Base-by-base conservation (phyloP, 2,329 filamentous ascomycete genomes). In the Sporothrix euskadiensis region DNA sequence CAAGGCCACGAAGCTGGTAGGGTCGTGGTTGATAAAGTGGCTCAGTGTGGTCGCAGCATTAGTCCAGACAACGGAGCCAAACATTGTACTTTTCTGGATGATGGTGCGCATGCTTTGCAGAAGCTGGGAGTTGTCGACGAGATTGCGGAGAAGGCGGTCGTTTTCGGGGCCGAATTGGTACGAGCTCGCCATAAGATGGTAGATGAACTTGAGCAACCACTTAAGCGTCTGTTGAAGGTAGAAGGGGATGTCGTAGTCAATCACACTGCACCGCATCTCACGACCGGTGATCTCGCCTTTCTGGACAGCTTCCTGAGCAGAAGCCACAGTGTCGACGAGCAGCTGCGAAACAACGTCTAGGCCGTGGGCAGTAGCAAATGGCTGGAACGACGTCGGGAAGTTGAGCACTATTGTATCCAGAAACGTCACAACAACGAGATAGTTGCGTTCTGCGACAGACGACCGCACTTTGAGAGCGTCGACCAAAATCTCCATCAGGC, bases 21-120 rank as follows among this genome's bases (percentile, higher is more conserved):
- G 96, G 79, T 99, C 96, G 79, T 98, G 98, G 82, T 99, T 97
- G 78, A 99, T 97, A 81, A 99, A 99, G 78, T 94, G 95, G 79
- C 93, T 96, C 69, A 99, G 85, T 73, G 98, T 95, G 72, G 91
- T 94, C 75, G 97, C 93, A 7, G 94, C 92, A 80, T 94, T 94
- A 68, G 94, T 97, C 96, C 96, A 99, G 5, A 98, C 94, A 74
- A 96, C 91, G 1, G 95, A 96, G 14, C 96, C 96, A 80, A 94
- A 99, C 52, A 90, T 86, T 71, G 85, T 85, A 52, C 92, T 91
- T 78, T 97, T 92, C 76, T 91, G 90, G 76, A 98, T 92, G 63
- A 99, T 93, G 52, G 90, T 87, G 71, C 93, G 90, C 69, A 99
- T 86, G 73, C 92, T 93, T 30, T 86, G 88, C 63, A 99, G 86